phyloP scores from a whole-genome alignment of 345 rosid genomes.

The Gossypium rotundifolium region DNA sequence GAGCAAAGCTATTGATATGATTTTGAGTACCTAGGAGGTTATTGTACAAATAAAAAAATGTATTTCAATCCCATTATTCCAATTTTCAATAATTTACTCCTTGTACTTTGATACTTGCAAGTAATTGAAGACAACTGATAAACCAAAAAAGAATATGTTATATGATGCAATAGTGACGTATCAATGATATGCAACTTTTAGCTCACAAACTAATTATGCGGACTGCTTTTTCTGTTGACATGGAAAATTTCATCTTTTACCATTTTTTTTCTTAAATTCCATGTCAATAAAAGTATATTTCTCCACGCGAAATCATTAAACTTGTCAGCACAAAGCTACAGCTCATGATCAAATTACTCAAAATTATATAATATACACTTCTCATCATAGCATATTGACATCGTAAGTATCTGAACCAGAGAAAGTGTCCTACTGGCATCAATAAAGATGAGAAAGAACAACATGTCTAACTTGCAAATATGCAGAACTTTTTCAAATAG shows the following conservation, averaged over 20 bases:
- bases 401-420: background rate
- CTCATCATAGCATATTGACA: background rate
- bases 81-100: background rate
- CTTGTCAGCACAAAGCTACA: background rate
- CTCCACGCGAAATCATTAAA: background rate
- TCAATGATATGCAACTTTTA: background rate
- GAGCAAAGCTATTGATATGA: slow-evolving; percentile 5
- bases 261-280: background rate
- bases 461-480: background rate
- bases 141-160: background rate
- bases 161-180: background rate
- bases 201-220: background rate
- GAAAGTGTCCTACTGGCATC: background rate
- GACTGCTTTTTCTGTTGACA: background rate
- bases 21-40: background rate
- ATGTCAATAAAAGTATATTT: background rate
- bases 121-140: background rate
- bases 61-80: background rate
- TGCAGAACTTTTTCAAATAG: background rate
- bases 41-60: background rate
- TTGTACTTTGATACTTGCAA: background rate
- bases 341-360: background rate
- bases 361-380: background rate
- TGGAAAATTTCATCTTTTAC: background rate
- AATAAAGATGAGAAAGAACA: background rate